phyloP scores from a whole-genome alignment of 768 basidiomycete species.

The Termitomyces sp. region DNA sequence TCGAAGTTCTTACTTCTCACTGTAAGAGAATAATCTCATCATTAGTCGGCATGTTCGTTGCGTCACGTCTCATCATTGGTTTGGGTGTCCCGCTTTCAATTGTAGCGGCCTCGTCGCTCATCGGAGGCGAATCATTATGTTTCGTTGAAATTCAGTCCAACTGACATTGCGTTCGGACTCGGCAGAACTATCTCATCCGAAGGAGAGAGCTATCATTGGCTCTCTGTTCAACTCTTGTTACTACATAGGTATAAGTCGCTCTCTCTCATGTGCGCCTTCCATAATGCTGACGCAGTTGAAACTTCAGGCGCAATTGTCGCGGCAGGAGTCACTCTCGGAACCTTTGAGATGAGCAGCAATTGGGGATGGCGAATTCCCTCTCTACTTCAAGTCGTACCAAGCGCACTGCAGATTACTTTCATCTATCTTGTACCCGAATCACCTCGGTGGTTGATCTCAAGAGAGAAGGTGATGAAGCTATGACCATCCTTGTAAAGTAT shows the following conservation, averaged over 20 bases:
- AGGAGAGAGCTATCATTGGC: conserved; percentile 63
- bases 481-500: conserved; percentile 47
- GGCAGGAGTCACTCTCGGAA: conserved; percentile 59
- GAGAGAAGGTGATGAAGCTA: conserved; percentile 48
- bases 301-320: conserved; percentile 52
- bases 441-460: conserved; percentile 61
- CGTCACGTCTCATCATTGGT: conserved; percentile 53
- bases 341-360: conserved; percentile 54
- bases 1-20: not conserved
- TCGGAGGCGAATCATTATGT: conserved; percentile 37
- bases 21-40: not conserved
- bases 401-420: conserved; percentile 50
- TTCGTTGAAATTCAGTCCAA: not conserved
- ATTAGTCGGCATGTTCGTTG: conserved; percentile 57
- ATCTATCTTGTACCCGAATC: conserved; percentile 62
- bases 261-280: not conserved
- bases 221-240: conserved; percentile 64
- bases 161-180: not conserved
- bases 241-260: conserved; percentile 41
- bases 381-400: conserved; percentile 52
- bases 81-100: conserved; percentile 62
- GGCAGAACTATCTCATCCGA: conserved; percentile 63
- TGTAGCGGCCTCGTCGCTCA: conserved; percentile 63
- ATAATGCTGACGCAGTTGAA: not conserved
- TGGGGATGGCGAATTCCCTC: conserved; percentile 75